These are phyloP conservation scores for Xylaria sp. DNA, from an alignment of 2,329 filamentous ascomycete genomes.

Conservation along the genomic window DNA sequence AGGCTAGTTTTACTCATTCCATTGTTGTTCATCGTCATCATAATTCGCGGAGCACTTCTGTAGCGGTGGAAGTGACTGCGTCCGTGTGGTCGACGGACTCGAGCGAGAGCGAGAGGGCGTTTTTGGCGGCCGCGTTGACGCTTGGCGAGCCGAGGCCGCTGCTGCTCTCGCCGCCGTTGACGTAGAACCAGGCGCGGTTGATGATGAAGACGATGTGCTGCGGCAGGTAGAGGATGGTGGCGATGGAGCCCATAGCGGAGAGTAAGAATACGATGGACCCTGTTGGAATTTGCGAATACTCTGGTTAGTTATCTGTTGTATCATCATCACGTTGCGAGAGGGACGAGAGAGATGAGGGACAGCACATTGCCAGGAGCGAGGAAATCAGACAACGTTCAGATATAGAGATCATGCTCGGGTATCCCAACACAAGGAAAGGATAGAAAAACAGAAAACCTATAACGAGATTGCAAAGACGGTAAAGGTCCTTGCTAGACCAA, in stretches of 20 bases:
- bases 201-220: conserved; percentile 85
- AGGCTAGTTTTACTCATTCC: too few species aligned
- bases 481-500: not conserved
- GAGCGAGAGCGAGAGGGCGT: conserved; percentile 49
- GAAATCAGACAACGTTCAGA: not conserved
- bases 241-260: conserved; percentile 83
- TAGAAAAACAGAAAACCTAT: not conserved
- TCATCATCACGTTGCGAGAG: too few species aligned
- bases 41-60: conserved; percentile 45
- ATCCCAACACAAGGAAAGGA: not conserved
- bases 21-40: conserved; percentile 35
- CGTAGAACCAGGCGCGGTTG: conserved; percentile 92
- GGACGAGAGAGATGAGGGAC: not conserved
- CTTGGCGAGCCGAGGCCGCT: conserved; percentile 39
- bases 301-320: not conserved
- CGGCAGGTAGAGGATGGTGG: conserved; percentile 89
- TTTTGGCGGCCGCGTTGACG: conserved; percentile 48
- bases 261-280: conserved; percentile 93
- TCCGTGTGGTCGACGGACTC: conserved; percentile 40
- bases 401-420: not conserved
- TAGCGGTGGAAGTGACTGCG: conserved; percentile 37
- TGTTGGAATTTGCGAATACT: conserved; percentile 45
- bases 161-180: conserved; percentile 72
- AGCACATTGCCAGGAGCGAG: too few species aligned
- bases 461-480: conserved; percentile 1